Base-by-base conservation (phyloP, 768 basidiomycete species). In the Gyrodon lividus region DNA sequence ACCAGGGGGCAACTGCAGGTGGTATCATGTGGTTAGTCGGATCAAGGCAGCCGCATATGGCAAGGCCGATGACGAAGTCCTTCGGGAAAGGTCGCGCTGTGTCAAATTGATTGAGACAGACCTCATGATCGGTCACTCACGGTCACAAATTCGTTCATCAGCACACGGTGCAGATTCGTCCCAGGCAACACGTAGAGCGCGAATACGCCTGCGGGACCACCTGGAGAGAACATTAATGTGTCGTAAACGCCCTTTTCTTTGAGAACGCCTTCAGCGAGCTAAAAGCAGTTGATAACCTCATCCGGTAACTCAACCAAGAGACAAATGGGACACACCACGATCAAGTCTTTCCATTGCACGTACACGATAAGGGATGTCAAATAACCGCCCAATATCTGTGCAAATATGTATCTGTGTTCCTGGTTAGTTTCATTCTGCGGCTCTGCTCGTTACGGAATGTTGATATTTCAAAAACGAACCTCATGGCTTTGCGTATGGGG, bases 341-440 rank as follows among this genome's bases (percentile, higher is more conserved):
- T 72, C 43, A 76, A 50, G 40, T 77, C 70, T 54, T 77, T 77
- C 72, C 83, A 89, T 57, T 87, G 83, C 5, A 73, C 72, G 61
- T 88, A 88, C 44, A 84, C 63, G 41, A 83, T 52, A 34, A 85
- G 68, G 49, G 77, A 80, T 0, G 83, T 87, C 54, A 87, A 64
- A 56, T 82, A 86, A 12, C 76, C 81, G 5, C 86, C 88, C 4
- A 86, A 55, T 54, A 86, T 74, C 60, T 90, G 87, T 0, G 84
- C 78, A 12, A 77, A 37, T 52, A 87, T 83, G 60, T 86, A 88
- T 66, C 84, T 86, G 20, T 9, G n/a, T 30, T 43, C 9, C 14
- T 28, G 17, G 31, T 70, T 56, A 38, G 61, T 54, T 48, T 23
- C 52, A 34, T 19, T 24, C 13, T 35, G 48, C 46, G 20, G 7